Conservation (phyloP, 1,284 basidiomycete species). For the Cutaneotrichosporon mucoides region DNA sequence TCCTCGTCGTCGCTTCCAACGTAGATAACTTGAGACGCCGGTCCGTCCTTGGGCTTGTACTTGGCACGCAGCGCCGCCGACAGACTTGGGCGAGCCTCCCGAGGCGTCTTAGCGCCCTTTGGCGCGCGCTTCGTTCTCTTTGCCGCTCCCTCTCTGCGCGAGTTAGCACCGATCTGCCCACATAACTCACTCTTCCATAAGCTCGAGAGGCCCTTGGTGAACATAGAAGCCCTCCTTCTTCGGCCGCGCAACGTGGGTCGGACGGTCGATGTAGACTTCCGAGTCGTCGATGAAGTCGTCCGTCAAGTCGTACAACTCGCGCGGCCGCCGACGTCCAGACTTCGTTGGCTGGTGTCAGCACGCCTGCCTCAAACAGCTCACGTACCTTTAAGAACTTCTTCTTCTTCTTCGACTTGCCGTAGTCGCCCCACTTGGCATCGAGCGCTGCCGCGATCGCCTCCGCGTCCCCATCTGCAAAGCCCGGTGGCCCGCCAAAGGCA, state of each 20-base stretch:
- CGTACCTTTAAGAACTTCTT: conserved; percentile 2
- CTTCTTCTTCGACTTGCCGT: conserved; percentile 21
- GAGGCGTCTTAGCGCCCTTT: conserved; percentile 11
- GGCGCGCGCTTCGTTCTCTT: conserved; percentile 4
- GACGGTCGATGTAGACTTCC: conserved; percentile 82
- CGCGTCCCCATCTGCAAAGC: neutral
- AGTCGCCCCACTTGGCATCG: conserved; percentile 37
- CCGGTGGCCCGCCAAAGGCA: no score
- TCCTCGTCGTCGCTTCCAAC: conserved; percentile 21
- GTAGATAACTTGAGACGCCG: conserved; percentile 10
- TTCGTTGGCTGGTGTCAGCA: conserved; percentile 1
- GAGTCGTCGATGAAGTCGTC: conserved; percentile 99
- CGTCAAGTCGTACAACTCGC: conserved; percentile 70
- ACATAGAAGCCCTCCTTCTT: conserved; percentile 94
- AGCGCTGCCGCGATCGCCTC: conserved; percentile 33
- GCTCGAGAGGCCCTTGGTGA: conserved; percentile 73
- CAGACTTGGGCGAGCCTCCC: conserved; percentile 14
- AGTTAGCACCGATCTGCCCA: no score
- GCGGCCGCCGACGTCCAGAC: conserved; percentile 51
- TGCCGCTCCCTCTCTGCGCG: neutral
- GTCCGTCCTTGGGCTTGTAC: neutral
- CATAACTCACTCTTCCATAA: conserved; percentile 52
- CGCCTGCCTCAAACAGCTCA: neutral
- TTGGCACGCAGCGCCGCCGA: conserved; percentile 11
- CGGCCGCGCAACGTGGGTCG: conserved; percentile 83